Base-by-base conservation (phyloP, 2,329 filamentous ascomycete genomes). In the Trichophyton equinum region DNA sequence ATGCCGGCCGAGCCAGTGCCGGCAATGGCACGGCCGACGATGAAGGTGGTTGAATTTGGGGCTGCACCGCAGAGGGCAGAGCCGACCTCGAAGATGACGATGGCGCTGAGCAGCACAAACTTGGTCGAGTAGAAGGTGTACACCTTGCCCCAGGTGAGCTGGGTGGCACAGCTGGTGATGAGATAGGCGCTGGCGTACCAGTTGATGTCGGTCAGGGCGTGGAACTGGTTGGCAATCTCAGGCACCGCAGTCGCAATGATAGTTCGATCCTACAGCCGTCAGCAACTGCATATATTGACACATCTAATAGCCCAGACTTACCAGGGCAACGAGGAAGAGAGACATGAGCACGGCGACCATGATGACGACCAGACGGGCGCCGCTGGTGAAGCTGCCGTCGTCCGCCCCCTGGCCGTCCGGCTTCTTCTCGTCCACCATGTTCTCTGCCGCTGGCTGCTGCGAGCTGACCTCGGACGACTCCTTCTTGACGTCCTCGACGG, bases 71-170 rank as follows among this genome's bases (percentile, higher is more conserved):
- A 67, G 47, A 33, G 64, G 68, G 38, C 68, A 65, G 55, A 71
- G 33, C 63, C 63, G 11, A 64, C 38, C 38, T 62, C 71, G 68
- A 65, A 74, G 7, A 73, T 57, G 1, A 66, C 30, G 4, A 73
- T 65, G 13, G 64, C 65, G 40, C 59, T 22, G 6, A 73, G 58
- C 44, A 69, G 71, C 2, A 68, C 64, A 46, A 68, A 71, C 65
- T 77, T 75, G 3, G 73, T 70, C 6, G 70, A 69, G 63, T 73
- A 74, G 53, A 76, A 70, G 2, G 69, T 72, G 56, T 77, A 77
- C n/a, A 77, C 61, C 30, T 74, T 74, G 61, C 76, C 76, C 44
- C 66, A 68, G 18, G 69, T 49, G 8, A 69, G 69, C 53, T 70
- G 67, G 30, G 68, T 66, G 4, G 65, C 62, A 9, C 65, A 65